Evolutionary conservation across 176 grass and related monocot genomes (phyloP).

Genomic region (Carex myosuroides): DNA sequence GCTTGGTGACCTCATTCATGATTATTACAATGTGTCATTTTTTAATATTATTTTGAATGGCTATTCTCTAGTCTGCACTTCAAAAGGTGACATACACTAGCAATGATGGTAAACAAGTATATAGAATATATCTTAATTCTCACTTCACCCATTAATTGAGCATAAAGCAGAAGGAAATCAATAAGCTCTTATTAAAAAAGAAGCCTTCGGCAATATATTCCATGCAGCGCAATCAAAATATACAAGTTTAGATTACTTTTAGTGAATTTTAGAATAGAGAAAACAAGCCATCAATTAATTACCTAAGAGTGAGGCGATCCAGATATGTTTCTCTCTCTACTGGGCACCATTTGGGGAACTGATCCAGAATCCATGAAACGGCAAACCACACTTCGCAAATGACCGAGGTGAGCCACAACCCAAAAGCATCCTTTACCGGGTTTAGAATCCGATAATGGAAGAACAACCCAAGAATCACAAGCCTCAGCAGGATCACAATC

Average conservation of each 20-base stretch:
- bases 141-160: not conserved
- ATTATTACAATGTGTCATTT: not conserved
- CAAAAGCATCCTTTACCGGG: conserved; percentile 56
- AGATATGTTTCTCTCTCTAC: conserved; percentile 67
- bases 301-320: conserved; percentile 67
- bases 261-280: not conserved
- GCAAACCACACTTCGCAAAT: conserved; percentile 54
- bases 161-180: not conserved
- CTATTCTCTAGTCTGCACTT: not conserved
- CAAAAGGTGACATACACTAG: not conserved
- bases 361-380: conserved; percentile 47
- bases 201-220: not conserved
- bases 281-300: not conserved
- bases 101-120: not conserved
- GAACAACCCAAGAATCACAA: conserved; percentile 49
- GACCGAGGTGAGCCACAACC: conserved; percentile 58
- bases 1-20: not conserved
- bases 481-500: conserved; percentile 44
- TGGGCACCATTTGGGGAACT: conserved; percentile 47
- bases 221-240: not conserved
- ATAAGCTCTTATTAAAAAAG: not conserved
- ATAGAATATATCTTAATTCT: not conserved
- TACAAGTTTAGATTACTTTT: not conserved
- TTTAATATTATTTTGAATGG: not conserved
- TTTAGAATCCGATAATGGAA: conserved; percentile 65